Percentiles rank a stretch among this genome's conserved stretches.
phyloP scores from a whole-genome alignment of 768 basidiomycete genomes.

The Ephemerocybe angulata region DNA sequence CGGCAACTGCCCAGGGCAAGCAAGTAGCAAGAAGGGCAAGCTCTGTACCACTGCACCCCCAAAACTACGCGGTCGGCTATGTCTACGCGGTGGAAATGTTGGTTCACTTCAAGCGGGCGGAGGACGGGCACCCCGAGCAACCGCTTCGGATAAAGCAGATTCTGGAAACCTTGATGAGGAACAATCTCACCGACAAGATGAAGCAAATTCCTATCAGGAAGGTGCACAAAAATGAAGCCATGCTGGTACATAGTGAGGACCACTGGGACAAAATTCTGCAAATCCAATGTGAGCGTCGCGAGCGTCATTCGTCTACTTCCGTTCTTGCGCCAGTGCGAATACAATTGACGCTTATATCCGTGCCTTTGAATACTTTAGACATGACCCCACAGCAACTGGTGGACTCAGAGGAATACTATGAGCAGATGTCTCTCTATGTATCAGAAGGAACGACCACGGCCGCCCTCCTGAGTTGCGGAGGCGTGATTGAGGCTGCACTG shows the following conservation, averaged over 20 bases:
- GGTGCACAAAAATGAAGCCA: conserved; percentile 71
- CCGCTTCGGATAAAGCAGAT: conserved; percentile 85
- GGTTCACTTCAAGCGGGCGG: conserved; percentile 61
- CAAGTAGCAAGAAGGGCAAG: conserved; percentile 33
- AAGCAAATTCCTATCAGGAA: conserved; percentile 71
- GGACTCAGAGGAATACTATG: conserved; percentile 80
- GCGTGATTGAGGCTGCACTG: conserved; percentile 86
- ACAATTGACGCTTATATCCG: conserved; percentile 11
- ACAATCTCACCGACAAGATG: conserved; percentile 67
- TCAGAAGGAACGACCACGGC: conserved; percentile 79
- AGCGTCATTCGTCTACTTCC: conserved; percentile 8
- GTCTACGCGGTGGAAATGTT: conserved; percentile 88
- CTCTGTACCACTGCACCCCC: conserved; percentile 38
- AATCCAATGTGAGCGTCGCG: conserved; percentile 64
- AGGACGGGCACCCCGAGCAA: conserved; percentile 50
- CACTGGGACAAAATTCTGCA: conserved; percentile 90
- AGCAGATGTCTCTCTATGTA: conserved; percentile 89
- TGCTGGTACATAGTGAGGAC: conserved; percentile 86
- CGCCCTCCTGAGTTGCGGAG: conserved; percentile 88
- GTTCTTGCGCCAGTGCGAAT: background rate
- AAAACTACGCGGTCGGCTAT: conserved; percentile 65
- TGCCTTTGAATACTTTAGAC: conserved; percentile 37
- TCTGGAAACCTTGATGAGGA: conserved; percentile 57
- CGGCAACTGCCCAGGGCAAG: background rate
- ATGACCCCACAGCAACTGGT: conserved; percentile 73